These are phyloP conservation scores for Punica granatum DNA, from an alignment of 345 rosid species.

Conservation along the genomic window DNA sequence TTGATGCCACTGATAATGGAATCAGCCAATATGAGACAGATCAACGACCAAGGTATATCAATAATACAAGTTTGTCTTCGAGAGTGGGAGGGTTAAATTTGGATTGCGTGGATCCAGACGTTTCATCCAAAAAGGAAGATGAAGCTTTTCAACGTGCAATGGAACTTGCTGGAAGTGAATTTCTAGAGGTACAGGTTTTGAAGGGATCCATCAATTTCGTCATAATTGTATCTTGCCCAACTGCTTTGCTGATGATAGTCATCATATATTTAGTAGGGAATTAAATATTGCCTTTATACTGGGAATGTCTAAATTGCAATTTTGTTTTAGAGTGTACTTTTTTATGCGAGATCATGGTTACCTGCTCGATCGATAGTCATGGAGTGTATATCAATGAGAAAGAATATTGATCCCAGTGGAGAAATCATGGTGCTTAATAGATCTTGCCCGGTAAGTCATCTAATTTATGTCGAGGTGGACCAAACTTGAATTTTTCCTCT, in stretches of 20 bases:
- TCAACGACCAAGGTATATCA: constrained; percentile 30
- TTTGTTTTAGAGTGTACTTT: constrained; percentile 24
- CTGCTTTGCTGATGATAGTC: background rate
- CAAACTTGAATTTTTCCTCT: background rate
- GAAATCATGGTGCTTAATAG: constrained; percentile 24
- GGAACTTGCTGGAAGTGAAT: constrained; percentile 31
- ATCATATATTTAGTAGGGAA: background rate
- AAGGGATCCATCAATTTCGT: background rate
- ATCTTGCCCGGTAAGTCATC: constrained; percentile 30
- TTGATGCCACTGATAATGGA: constrained; percentile 39
- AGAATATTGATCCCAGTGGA: constrained; percentile 13
- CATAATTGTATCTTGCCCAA: background rate
- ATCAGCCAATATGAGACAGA: constrained; percentile 31
- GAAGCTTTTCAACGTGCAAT: constrained; percentile 25
- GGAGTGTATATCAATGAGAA: constrained; percentile 24
- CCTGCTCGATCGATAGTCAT: constrained; percentile 31
- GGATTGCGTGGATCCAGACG: constrained; percentile 36
- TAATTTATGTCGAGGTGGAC: background rate
- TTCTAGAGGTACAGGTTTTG: constrained; percentile 20
- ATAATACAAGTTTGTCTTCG: constrained; percentile 32
- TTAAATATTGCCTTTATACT: too few relatives aligned
- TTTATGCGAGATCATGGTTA: constrained; percentile 30
- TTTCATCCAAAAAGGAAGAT: constrained; percentile 29
- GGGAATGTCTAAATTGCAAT: background rate
- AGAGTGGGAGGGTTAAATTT: constrained; percentile 31